Percentiles rank a stretch among this genome's conserved stretches.
Conservation (phyloP, 305 asterid genomes). For the Lippia alba region DNA sequence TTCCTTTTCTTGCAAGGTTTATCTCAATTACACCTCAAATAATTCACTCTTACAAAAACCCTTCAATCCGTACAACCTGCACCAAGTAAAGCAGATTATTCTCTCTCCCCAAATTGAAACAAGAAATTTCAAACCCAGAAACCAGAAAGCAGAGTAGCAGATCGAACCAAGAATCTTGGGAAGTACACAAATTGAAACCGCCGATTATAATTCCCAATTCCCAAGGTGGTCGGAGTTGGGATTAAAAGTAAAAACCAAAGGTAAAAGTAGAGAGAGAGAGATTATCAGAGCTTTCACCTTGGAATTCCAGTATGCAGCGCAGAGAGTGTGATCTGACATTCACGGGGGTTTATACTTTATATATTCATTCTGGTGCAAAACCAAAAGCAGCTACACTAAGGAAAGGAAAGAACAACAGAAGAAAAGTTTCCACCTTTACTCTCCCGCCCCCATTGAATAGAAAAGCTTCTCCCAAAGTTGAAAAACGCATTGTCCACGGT, state of each 20-base stretch:
- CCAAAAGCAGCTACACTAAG: not conserved
- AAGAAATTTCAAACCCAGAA: not conserved
- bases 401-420: no score
- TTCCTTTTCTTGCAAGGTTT: not conserved
- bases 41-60: constrained; percentile 1
- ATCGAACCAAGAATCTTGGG: constrained; percentile 25
- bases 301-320: not conserved
- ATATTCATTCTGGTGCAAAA: not conserved
- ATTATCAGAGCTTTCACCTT: constrained; percentile 11
- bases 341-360: not conserved
- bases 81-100: constrained; percentile 10
- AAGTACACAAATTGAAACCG: constrained; percentile 13
- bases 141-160: constrained; percentile 5
- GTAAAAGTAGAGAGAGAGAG: no score
- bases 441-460: not conserved
- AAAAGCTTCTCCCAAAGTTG: not conserved
- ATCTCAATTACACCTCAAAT: constrained; percentile 5
- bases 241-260: not conserved
- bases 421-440: not conserved
- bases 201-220: not conserved
- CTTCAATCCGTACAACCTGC: constrained; percentile 22
- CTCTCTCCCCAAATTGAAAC: constrained; percentile 5
- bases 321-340: constrained; percentile 10
- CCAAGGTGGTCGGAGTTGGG: not conserved
- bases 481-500: not conserved